These are phyloP conservation scores for Monosporozyma aquatica DNA, from an alignment of 805 yeast species.

Conservation along the genomic window DNA sequence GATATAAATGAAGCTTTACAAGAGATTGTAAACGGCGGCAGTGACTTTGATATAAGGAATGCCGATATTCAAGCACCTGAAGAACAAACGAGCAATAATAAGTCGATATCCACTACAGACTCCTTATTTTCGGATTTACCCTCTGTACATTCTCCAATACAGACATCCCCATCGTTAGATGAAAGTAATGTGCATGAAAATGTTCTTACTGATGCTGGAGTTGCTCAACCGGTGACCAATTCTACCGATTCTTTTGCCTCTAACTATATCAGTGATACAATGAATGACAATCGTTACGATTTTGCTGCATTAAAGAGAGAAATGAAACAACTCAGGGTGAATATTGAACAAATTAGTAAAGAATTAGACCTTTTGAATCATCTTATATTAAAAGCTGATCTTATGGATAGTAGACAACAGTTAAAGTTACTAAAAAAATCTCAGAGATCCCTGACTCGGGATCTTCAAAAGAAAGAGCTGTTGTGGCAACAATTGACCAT, in stretches of 20 bases:
- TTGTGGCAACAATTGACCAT: slow-evolving; percentile 74
- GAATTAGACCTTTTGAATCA: slow-evolving; percentile 61
- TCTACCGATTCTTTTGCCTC: background rate
- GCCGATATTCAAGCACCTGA: slow-evolving; percentile 6
- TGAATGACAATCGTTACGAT: slow-evolving; percentile 1
- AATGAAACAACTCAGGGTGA: slow-evolving; percentile 48
- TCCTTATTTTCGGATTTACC: background rate
- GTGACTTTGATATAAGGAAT: slow-evolving; percentile 3
- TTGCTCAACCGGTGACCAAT: no score
- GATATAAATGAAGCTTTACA: slow-evolving; percentile 30
- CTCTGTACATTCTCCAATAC: background rate
- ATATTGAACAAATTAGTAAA: slow-evolving; percentile 47
- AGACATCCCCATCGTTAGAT: no score
- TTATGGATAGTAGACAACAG: slow-evolving; percentile 68
- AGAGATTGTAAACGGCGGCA: slow-evolving; percentile 20
- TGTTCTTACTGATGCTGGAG: no score
- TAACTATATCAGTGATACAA: slow-evolving; percentile 1
- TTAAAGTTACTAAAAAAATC: slow-evolving; percentile 62
- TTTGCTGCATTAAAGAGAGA: slow-evolving; percentile 45
- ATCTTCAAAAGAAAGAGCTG: slow-evolving; percentile 62
- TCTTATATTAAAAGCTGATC: slow-evolving; percentile 68
- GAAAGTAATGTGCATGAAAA: background rate
- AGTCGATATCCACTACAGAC: background rate
- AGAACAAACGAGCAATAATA: slow-evolving; percentile 7
- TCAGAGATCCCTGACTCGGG: slow-evolving; percentile 54